Evolutionary conservation across 192 early-diverging fungal genomes (phyloP).

Genomic region (Chytriomyces confervae): DNA sequence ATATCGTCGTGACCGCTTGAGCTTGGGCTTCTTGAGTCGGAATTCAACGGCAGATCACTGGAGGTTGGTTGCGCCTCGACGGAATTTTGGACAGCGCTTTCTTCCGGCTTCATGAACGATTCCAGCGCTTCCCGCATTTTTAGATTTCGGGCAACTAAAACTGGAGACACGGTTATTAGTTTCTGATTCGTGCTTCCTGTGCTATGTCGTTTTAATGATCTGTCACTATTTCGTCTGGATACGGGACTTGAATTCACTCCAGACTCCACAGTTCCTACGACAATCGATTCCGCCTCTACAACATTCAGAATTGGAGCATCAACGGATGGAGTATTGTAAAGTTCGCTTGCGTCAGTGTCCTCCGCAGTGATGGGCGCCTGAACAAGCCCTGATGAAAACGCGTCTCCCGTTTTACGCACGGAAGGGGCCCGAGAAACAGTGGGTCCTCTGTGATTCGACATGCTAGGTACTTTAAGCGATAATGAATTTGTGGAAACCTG

Average conservation of each 20-base stretch:
- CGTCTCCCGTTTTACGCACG: not conserved
- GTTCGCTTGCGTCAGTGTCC: not conserved
- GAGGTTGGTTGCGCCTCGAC: not conserved
- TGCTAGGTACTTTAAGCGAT: conserved; percentile 14
- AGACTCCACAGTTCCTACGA: not conserved
- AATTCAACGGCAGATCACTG: not conserved
- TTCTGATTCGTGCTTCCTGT: not conserved
- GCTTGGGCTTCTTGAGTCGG: not conserved
- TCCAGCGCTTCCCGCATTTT: not conserved
- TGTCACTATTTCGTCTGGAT: conserved; percentile 3
- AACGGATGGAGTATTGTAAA: not conserved
- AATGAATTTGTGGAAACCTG: conserved; percentile 8
- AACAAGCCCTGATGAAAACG: not conserved
- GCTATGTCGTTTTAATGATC: not conserved
- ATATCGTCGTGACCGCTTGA: not conserved
- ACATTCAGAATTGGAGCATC: not conserved
- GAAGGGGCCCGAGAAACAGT: not conserved
- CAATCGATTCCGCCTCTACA: not conserved
- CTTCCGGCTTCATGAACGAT: not conserved
- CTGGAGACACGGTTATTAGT: not conserved
- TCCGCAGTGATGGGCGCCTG: not conserved
- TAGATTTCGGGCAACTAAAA: not conserved
- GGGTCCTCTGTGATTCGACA: too few relatives aligned
- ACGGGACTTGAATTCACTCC: not conserved
- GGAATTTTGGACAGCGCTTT: not conserved